phyloP scores from a whole-genome alignment of 768 basidiomycete genomes.

The Boletus reticulatus region DNA sequence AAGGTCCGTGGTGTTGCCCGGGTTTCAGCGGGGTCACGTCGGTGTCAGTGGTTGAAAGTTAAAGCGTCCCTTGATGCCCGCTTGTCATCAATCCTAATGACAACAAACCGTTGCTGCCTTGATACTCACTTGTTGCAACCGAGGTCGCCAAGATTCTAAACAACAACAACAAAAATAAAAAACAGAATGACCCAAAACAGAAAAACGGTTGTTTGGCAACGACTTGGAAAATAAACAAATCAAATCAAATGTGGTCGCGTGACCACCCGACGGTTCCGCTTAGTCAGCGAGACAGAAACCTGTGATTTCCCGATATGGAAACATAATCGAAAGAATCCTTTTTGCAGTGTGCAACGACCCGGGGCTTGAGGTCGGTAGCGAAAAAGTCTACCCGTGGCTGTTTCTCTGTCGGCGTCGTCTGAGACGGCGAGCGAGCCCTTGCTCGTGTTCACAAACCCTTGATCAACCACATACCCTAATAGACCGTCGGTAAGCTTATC shows the following conservation, averaged over 20 bases:
- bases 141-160: no score
- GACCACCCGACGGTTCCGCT: constrained; percentile 7
- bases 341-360: constrained; percentile 4
- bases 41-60: not conserved
- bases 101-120: not conserved
- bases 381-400: not conserved
- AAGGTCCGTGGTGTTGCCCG: no score
- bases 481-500: constrained; percentile 31
- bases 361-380: no score
- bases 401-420: not conserved
- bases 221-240: constrained; percentile 9
- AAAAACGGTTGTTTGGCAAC: constrained; percentile 18
- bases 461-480: constrained; percentile 24
- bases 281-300: constrained; percentile 23
- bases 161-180: not conserved
- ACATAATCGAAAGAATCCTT: constrained; percentile 1
- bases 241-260: constrained; percentile 11
- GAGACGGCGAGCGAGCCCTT: not conserved
- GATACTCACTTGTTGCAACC: no score
- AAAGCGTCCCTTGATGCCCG: no score
- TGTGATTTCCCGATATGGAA: constrained; percentile 17
- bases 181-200: constrained; percentile 1
- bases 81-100: no score
- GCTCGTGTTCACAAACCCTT: not conserved
- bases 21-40: no score